A percentile compares a stretch with the other conserved stretches of the same genome.
Evolutionary conservation across 768 basidiomycete species (phyloP).

Genomic region (Collybia sordida): DNA sequence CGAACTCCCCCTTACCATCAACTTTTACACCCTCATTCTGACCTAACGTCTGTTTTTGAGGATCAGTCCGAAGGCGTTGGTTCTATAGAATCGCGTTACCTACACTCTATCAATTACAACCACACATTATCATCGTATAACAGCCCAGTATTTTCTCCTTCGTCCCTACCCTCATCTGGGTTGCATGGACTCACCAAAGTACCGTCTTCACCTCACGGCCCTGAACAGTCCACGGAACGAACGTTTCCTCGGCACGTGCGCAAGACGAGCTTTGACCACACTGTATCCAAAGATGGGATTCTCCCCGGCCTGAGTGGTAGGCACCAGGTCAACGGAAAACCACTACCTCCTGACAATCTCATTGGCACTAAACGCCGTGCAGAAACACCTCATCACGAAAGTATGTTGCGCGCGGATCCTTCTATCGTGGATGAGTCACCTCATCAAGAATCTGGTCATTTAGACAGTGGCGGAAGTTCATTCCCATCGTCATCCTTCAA

Average conservation of each 20-base stretch:
- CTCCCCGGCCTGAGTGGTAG: slow-evolving; percentile 59
- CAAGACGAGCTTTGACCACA: slow-evolving; percentile 96
- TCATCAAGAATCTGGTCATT: slow-evolving; percentile 29
- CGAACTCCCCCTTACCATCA: slow-evolving; percentile 45
- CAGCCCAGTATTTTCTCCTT: slow-evolving; percentile 57
- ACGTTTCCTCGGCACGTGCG: slow-evolving; percentile 83
- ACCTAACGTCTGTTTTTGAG: slow-evolving; percentile 49
- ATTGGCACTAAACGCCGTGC: slow-evolving; percentile 79
- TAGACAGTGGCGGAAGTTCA: slow-evolving; percentile 40
- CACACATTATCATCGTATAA: slow-evolving; percentile 39
- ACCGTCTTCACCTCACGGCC: slow-evolving; percentile 34
- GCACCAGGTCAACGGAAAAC: slow-evolving; percentile 81
- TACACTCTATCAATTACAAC: slow-evolving; percentile 31
- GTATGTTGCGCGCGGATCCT: slow-evolving; percentile 77
- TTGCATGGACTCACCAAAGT: slow-evolving; percentile 54
- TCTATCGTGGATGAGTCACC: slow-evolving; percentile 45
- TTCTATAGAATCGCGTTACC: slow-evolving; percentile 28
- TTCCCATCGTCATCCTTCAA: slow-evolving; percentile 74
- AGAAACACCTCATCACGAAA: slow-evolving; percentile 78
- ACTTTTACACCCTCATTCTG: slow-evolving; percentile 30
- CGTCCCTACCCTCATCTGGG: slow-evolving; percentile 74
- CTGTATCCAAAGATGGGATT: slow-evolving; percentile 69
- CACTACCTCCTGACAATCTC: slow-evolving; percentile 61
- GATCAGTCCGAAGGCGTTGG: slow-evolving; percentile 33
- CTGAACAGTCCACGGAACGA: slow-evolving; percentile 33